A percentile compares a stretch with the other conserved stretches of the same genome.
These are phyloP conservation scores for Draba incana DNA, from an alignment of 345 rosid genomes.

Conservation along the genomic window DNA sequence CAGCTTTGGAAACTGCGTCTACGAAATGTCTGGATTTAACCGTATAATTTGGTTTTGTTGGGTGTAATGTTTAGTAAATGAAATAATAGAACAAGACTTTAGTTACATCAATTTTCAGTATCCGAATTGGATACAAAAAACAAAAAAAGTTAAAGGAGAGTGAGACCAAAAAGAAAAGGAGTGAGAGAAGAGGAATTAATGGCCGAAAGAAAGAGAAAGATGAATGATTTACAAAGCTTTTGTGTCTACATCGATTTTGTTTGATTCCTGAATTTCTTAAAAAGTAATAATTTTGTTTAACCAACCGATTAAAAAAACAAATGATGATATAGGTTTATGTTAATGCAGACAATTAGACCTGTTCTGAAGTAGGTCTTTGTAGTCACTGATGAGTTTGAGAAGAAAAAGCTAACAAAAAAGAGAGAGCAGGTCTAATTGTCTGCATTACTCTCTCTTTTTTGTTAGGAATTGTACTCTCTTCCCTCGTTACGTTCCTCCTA, in stretches of 20 bases:
- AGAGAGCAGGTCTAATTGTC: no score
- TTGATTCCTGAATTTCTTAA: not conserved
- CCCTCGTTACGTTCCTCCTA: slow-evolving; percentile 31
- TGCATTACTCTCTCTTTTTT: no score
- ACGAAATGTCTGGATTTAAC: no score
- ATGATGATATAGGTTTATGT: slow-evolving; percentile 27
- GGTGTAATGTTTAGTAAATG: not conserved
- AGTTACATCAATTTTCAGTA: slow-evolving; percentile 23
- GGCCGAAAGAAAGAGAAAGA: slow-evolving; percentile 24
- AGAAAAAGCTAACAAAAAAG: not conserved
- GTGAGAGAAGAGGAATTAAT: not conserved
- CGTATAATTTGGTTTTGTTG: no score
- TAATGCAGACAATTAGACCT: slow-evolving; percentile 27
- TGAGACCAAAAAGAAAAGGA: slow-evolving; percentile 10
- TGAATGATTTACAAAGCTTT: slow-evolving; percentile 14
- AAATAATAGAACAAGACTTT: slow-evolving; percentile 4
- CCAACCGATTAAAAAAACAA: not conserved
- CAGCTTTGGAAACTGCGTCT: no score
- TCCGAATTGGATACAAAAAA: not conserved
- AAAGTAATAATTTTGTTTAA: not conserved
- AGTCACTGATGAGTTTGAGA: slow-evolving; percentile 15
- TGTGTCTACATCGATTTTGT: not conserved
- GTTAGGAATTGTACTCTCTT: slow-evolving; percentile 23
- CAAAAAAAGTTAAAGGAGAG: not conserved
- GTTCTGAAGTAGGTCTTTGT: slow-evolving; percentile 3